Evolutionary conservation across 306 rosid genomes (phyloP), one percentile per base, ranked within the genome.

Genomic region (Oxytropis ochrocephala): DNA sequence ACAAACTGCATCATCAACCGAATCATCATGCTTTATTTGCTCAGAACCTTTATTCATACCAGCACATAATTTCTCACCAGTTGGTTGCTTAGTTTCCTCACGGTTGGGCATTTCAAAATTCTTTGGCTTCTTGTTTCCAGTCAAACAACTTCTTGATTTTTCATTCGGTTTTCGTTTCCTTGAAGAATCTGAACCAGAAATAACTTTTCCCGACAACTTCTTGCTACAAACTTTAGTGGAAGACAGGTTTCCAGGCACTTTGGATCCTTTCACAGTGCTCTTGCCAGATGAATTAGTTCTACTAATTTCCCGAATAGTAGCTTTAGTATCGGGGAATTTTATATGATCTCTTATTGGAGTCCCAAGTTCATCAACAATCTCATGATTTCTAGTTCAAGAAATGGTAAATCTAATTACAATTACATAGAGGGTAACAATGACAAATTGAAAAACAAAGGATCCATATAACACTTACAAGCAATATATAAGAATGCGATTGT

Each of bases 311-410:
- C 0, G 64, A 67, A 66, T 42, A 57, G 41, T 48, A 64, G 69
- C 60, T 80, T 61, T 78, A 70, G 33, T 33, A 19, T 64, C 48
- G 67, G 98, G 97, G 49, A 90, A 91, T 70, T 49, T 85, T 41
- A 94, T 53, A 56, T 94, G 96, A 81, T 90, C 77, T 75, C 92
- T 85, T 9, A 41, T 6, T 42, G 95, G 97, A 63, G 97, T 94
- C 33, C 82, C 88, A 72, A 88, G 51, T 41, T 82, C 77, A 47
- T 64, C 77, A 84, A 77, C 87, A 2, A 94, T 79, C 67, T 94
- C 87, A 61, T 94, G 98, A 60, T 91, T 72, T 72, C 98, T 93
- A 75, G 68, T 56, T 57, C 82, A 77, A 69, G 29, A 7, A 65
- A 75, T 10, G 36, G 64, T 36, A 62, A 74, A 59, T 1, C 29